Base-by-base conservation (phyloP, 2,329 filamentous ascomycete species). In the Trichoderma sp. region DNA sequence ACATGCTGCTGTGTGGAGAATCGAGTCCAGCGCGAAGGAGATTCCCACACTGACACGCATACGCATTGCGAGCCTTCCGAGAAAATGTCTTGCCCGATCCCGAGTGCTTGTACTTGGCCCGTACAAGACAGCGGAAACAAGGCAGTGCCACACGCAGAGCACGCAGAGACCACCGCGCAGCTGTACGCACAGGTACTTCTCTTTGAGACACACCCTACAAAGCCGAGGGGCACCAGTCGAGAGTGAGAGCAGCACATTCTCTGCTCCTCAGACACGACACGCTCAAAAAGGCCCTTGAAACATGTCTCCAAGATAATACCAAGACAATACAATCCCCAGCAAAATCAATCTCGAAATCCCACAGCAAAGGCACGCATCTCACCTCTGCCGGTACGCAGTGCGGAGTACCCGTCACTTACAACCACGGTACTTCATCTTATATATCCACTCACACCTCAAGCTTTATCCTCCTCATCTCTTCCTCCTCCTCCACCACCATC, bases 11-110 rank as follows among this genome's bases (percentile, higher is more conserved):
- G 59, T 72, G 69, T 63, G 60, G 60, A 63, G 31, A 35, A 35
- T 12, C 8, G 18, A 33, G 29, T 7, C 60, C 24, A 64, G 69
- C 38, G 38, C 69, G 14, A 50, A n/a, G 59, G 12, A 50, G 21
- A 63, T 64, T 53, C 69, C 69, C 69, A 64, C 69, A 64, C 69
- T 72, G 69, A 64, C 69, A 72, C 41, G 69, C 67, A 71, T 71
- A 68, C 65, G 67, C 69, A 63, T 64, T 72, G 59, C 69, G 59
- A 72, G 59, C 59, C 38, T 64, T 72, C 69, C 59, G 35, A 63
- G 59, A 64, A 64, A 63, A 62, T 35, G 24, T 33, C 45, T 41
- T 53, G 27, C 16, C 64, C 24, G 64, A 38, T 50, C 21, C 38
- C 14, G 27, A 67, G 38, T 18, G 31, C 63, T 35, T 65, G 11